Percentiles rank a stretch among this genome's conserved stretches.
These are phyloP conservation scores for Fusarium bactridioides DNA, from an alignment of 2,329 filamentous ascomycete species.

Conservation along the genomic window DNA sequence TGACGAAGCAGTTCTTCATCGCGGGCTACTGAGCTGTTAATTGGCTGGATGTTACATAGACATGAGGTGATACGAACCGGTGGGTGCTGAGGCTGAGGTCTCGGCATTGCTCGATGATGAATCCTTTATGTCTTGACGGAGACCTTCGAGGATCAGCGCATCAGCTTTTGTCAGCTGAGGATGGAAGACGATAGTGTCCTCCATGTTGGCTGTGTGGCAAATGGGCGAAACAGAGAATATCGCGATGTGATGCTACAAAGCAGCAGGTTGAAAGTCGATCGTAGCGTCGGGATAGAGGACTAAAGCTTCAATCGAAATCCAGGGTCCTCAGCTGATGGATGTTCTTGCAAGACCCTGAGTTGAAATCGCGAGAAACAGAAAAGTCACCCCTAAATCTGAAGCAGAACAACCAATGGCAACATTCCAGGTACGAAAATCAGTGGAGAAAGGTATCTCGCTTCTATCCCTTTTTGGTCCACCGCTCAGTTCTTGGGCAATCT, in stretches of 20 bases:
- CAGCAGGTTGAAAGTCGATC: no score
- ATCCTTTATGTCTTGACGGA: constrained; percentile 24
- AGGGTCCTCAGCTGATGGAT: constrained; percentile 4
- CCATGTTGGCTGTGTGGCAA: constrained; percentile 2
- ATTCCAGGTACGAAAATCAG: not conserved
- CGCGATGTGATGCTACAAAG: not conserved
- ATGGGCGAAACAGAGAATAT: not conserved
- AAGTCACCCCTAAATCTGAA: constrained; percentile 17
- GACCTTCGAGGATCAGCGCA: constrained; percentile 19
- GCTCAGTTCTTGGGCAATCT: constrained; percentile 2
- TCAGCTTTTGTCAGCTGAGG: constrained; percentile 24
- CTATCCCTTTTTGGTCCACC: constrained; percentile 6
- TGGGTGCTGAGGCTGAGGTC: not conserved
- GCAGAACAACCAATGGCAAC: not conserved
- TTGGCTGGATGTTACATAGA: not conserved
- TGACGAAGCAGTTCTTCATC: constrained; percentile 26
- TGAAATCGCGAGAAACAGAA: not conserved
- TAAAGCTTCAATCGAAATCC: not conserved
- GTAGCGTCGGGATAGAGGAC: not conserved
- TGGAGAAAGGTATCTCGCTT: not conserved
- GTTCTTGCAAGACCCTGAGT: constrained; percentile 15
- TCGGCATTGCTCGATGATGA: not conserved
- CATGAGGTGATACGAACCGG: constrained; percentile 1
- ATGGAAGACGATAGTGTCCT: constrained; percentile 20
- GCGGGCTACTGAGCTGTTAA: not conserved